A percentile compares a stretch with the other conserved stretches of the same genome.
Evolutionary conservation across 371 early-diverging fungal genomes (phyloP).

Genomic region (Phascolomyces articulosus): DNA sequence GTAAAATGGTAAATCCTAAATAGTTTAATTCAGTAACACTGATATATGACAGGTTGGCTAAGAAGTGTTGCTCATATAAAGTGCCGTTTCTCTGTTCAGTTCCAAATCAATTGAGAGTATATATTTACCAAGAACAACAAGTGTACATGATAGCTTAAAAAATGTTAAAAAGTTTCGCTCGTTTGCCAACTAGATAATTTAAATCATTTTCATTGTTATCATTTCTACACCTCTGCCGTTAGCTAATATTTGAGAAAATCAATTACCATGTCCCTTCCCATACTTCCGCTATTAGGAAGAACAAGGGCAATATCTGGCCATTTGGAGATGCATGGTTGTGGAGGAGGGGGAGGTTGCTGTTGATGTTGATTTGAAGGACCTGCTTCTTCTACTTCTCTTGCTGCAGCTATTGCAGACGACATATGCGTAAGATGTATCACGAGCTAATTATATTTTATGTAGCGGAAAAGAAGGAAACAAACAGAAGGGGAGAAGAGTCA

Average conservation of each 20-base stretch:
- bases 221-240: too few relatives aligned
- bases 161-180: slow-evolving; percentile 52
- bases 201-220: too few relatives aligned
- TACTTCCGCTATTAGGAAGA: slow-evolving; percentile 18
- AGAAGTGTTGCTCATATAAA: too few relatives aligned
- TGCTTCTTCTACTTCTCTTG: not conserved
- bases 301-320: slow-evolving; percentile 15
- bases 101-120: too few relatives aligned
- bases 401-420: not conserved
- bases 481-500: not conserved
- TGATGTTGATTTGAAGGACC: slow-evolving; percentile 5
- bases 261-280: slow-evolving; percentile 18
- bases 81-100: too few relatives aligned
- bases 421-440: too few relatives aligned
- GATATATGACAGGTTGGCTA: too few relatives aligned
- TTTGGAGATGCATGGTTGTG: not conserved
- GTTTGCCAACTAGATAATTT: slow-evolving; percentile 41
- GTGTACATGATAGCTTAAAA: slow-evolving; percentile 41
- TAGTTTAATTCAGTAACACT: not conserved
- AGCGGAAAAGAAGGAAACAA: too few relatives aligned
- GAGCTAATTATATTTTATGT: too few relatives aligned
- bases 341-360: not conserved
- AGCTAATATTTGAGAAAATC: too few relatives aligned
- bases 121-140: slow-evolving; percentile 41
- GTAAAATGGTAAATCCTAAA: slow-evolving; percentile 39